Base-by-base conservation (phyloP, 768 basidiomycete genomes). In the Mycena latifolia region DNA sequence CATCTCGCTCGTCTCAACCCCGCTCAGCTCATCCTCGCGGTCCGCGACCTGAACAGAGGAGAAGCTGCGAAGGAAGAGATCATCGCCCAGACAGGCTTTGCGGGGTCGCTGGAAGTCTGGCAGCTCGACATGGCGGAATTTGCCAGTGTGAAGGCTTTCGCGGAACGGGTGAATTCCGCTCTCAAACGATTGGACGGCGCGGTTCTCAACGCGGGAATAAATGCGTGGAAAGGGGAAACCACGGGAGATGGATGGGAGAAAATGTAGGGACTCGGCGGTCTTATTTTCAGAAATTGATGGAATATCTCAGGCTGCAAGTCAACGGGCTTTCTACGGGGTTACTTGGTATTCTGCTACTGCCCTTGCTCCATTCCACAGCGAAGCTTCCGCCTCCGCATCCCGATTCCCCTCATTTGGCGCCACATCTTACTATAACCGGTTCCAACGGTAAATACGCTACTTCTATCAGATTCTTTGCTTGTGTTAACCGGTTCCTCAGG, bases 221-320 rank as follows among this genome's bases (percentile, higher is more conserved):
- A 31, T 17, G 0, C 20, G 0, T 12, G 0, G 15, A 48, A n/a
- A 15, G 77, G 72, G 50, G 45, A 65, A 11, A 28, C 45, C 22
- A 76, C 79, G 0, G 43, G 27, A 0, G 73, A 80, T 62, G 80
- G 78, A 7, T 81, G 78, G 78, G 81, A 82, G 56, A 60, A 64
- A 7, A 73, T 41, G 81, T 78, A 15, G 3, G 78, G 63, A 20
- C 27, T 62, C 17, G 24, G 1, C 20, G n/a, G n/a, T n/a, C 41
- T n/a, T n/a, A 43, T n/a, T 43, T 43, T n/a, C 41, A 43, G 18
- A 5, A 6, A n/a, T 43, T 20, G 20, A 43, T 3, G 20, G 20
- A 8, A 37, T 37, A 37, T 37, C 20, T 33, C 45, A 69, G 63
- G 15, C 22, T 69, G 15, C 67, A 69, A 53, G 48, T 69, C 25